Evolutionary conservation across 2,329 filamentous ascomycete species (phyloP), one percentile per base, ranked within the genome.

Genomic region (Nemania sp.): DNA sequence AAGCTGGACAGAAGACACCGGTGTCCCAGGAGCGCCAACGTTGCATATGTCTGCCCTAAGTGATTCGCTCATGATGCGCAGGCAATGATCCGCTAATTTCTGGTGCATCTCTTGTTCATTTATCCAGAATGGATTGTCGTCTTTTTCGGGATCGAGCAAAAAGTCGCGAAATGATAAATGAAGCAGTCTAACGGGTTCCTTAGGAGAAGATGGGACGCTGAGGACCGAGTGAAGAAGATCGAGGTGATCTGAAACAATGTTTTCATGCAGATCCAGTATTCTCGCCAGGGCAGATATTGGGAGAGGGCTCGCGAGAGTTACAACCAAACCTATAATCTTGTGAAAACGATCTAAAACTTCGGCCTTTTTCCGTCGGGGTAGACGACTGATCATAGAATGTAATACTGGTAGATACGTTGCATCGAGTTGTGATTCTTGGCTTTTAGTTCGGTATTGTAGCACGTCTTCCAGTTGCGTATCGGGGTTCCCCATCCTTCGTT

Each of bases 41-140:
- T 19, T 6, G 9, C 43, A 53, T 3, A 48, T 43, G 24, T 37
- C 44, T 22, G 11, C 7, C 2, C n/a, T 8, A 6, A 48, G 43
- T 5, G 15, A 23, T 30, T 48, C 6, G 48, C 77, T 61, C 54
- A 64, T 57, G 1, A 75, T 54, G 31, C 68, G 33, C 17, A 78
- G 19, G 24, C 52, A 59, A 12, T 30, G 1, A 2, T 24, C 22
- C 1, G 33, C 42, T 33, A 57, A 6, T 8, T 40, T 5, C 36
- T 39, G 28, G 11, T 60, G 50, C 2, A 22, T 33, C 11, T 31
- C 20, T 28, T 47, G 28, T 40, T 59, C 46, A 22, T 59, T 24
- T 30, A 59, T 22, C 52, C 49, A 53, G 12, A 59, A 59, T 17
- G 11, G 24, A 22, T 41, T 19, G 5, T n/a, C 34, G 26, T 23